Percentiles rank a stretch among this genome's conserved stretches.
Evolutionary conservation across 129 eudicot species (phyloP).

Genomic region (Flaveria trinervia): DNA sequence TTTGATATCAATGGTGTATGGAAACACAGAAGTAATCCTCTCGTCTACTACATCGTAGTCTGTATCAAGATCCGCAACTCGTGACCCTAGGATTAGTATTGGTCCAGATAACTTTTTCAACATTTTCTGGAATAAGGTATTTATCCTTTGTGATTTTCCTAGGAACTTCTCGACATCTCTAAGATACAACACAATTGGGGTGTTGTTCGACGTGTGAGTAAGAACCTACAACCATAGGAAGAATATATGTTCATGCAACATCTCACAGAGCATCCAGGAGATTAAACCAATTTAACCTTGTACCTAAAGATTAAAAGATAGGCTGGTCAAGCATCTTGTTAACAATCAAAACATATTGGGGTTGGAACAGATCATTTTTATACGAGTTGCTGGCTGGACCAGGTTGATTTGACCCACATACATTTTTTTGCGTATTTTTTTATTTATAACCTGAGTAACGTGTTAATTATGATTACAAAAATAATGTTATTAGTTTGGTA

Average conservation of each 20-base stretch:
- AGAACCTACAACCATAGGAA: constrained; percentile 55
- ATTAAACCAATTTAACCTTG: not conserved
- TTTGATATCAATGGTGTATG: constrained; percentile 77
- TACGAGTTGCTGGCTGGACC: not conserved
- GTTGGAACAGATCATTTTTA: not conserved
- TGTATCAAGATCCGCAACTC: constrained; percentile 41
- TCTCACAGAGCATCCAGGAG: not conserved
- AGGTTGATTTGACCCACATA: not conserved
- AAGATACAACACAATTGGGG: constrained; percentile 76
- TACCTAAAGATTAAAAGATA: not conserved
- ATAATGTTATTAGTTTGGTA: not conserved
- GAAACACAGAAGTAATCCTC: constrained; percentile 64
- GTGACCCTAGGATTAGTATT: constrained; percentile 79
- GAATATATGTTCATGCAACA: not conserved
- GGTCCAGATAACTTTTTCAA: constrained; percentile 73
- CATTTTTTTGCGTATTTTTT: not conserved
- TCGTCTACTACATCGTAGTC: constrained; percentile 56
- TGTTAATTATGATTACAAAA: not conserved
- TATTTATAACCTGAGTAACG: not conserved
- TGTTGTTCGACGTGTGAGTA: constrained; percentile 53
- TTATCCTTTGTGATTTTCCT: constrained; percentile 66
- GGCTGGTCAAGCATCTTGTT: not conserved
- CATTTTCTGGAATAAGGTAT: constrained; percentile 85
- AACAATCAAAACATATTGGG: not conserved
- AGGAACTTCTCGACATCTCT: constrained; percentile 84